Evolutionary conservation across 2,329 filamentous ascomycete genomes (phyloP).

Genomic region (Sclerotinia spermophila): DNA sequence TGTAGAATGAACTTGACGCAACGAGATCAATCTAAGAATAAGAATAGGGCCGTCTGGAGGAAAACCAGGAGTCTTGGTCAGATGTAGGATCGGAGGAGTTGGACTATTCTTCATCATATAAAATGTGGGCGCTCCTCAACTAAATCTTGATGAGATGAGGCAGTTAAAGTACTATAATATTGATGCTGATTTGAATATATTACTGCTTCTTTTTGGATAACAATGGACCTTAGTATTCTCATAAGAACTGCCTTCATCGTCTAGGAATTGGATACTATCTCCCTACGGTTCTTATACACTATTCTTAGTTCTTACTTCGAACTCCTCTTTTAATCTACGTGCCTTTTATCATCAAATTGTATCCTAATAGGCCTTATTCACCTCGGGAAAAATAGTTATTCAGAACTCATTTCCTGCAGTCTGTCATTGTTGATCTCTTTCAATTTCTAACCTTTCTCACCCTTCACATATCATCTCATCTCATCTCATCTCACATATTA

Average conservation of each 20-base stretch:
- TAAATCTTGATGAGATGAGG: not conserved
- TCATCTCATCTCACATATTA: not conserved
- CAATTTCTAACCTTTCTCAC: too few relatives aligned
- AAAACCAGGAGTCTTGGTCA: not conserved
- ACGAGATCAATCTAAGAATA: not conserved
- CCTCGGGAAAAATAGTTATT: accelerated
- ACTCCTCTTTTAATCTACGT: too few relatives aligned
- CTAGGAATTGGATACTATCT: not conserved
- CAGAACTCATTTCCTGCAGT: not conserved
- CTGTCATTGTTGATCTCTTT: accelerated
- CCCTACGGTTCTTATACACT: too few relatives aligned
- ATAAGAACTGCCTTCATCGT: not conserved
- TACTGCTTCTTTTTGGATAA: too few relatives aligned
- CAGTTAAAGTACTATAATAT: not conserved
- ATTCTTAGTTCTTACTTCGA: not conserved
- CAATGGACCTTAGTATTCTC: too few relatives aligned
- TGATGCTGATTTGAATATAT: not conserved
- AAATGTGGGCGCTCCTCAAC: not conserved
- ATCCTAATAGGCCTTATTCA: accelerated
- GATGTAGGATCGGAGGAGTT: too few relatives aligned
- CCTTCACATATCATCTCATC: not conserved
- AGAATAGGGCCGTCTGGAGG: too few relatives aligned
- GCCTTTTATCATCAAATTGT: accelerated
- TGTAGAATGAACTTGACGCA: not conserved
- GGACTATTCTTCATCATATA: not conserved